Percentiles rank a stretch among this genome's conserved stretches.
Evolutionary conservation across 2,329 filamentous ascomycete species (phyloP).

Genomic region (Alternaria hordeiaustralica): DNA sequence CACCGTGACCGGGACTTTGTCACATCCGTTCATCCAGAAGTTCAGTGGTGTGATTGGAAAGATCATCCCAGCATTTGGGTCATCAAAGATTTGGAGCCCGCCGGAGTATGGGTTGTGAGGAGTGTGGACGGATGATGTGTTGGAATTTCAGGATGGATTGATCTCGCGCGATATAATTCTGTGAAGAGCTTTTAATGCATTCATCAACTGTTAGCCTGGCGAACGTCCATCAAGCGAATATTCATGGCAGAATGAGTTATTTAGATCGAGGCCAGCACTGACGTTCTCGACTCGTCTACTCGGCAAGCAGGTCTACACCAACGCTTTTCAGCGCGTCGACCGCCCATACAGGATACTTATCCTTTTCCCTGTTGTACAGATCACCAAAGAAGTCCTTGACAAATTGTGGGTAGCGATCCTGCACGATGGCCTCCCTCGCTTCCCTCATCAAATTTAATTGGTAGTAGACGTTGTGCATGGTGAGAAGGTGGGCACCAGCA

Average conservation of each 20-base stretch:
- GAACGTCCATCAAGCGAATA: background rate
- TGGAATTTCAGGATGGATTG: background rate
- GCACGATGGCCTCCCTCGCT: slow-evolving; percentile 77
- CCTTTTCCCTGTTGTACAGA: slow-evolving; percentile 68
- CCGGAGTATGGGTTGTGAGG: slow-evolving; percentile 30
- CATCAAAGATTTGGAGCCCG: slow-evolving; percentile 15
- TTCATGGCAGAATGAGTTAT: background rate
- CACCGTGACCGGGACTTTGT: slow-evolving; percentile 20
- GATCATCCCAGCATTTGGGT: slow-evolving; percentile 24
- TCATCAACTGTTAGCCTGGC: background rate
- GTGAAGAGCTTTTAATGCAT: background rate
- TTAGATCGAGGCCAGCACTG: background rate
- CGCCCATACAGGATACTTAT: slow-evolving; percentile 81
- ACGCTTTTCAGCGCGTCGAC: slow-evolving; percentile 78
- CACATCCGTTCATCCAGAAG: slow-evolving; percentile 14
- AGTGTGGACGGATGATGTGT: background rate
- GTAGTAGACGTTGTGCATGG: slow-evolving; percentile 96
- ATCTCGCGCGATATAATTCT: background rate
- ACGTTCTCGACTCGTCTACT: slow-evolving; percentile 9
- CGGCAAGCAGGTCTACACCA: slow-evolving; percentile 62
- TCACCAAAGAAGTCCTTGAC: slow-evolving; percentile 78
- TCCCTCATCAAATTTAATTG: slow-evolving; percentile 82
- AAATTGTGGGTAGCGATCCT: slow-evolving; percentile 80
- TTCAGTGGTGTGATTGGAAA: slow-evolving; percentile 18
- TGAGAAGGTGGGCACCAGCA: slow-evolving; percentile 82